Base-by-base conservation (phyloP, 257 asterid species). In the Dorcoceras hygrometricum region DNA sequence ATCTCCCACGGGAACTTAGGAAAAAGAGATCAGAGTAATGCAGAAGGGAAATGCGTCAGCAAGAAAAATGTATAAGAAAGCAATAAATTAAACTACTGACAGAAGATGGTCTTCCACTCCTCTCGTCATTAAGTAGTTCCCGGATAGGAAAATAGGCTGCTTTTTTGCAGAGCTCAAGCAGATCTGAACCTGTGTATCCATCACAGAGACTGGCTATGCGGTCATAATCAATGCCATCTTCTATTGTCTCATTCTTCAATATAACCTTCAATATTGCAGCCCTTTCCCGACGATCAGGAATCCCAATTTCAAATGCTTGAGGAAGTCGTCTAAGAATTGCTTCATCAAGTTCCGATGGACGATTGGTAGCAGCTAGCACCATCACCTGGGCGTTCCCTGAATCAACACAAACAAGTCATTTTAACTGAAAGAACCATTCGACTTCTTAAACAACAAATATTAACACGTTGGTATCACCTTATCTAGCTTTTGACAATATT, bases 321-420 rank as follows among this genome's bases (percentile, higher is more conserved):
- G 99, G 96, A 66, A 94, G 86, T 68, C 97, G 97, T 51, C 97
- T 81, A 63, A 94, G 94, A 71, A 93, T 90, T 68, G 99, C 97
- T 78, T 90, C 99, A 76, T 93, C 99, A 65, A 93, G 99, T 79
- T 93, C 97, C 19, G 95, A 93, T 70, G 99, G 99, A 57, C 95
- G 96, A 77, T 93, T 93, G 59, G 99, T 93, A 1, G 99, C 99
- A 65, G 95, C 92, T 32, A 93, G 97, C 66, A 93, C 99, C 97
- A 88, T 90, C 67, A 90, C 97, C 68, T 81, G 88, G 72, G 99
- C 95, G 76, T 86, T 67, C 50, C 86, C 97, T 88, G 77, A 81
- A 69, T 1, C 31, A 78, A 43, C 26, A 74, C 20, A 19, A 68
- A 3, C 51, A 57, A 25, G 60, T 31, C 14, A 11, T 72, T 43